phyloP scores from a whole-genome alignment of 495 filamentous ascomycete species.

The Tetracladium setigerum region DNA sequence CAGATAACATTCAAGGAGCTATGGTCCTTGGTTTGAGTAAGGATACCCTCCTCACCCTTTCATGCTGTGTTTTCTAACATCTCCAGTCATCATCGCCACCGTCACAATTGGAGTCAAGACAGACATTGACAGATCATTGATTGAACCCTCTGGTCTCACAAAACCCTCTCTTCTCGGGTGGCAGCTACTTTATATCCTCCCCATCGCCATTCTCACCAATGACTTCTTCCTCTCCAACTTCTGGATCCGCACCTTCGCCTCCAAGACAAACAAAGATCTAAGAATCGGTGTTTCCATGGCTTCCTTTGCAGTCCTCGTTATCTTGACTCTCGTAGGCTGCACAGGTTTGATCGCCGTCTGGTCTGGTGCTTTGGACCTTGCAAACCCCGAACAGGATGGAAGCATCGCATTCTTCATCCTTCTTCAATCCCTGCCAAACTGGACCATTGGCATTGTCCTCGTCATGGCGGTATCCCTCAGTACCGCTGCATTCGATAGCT shows the following conservation, averaged over 20 bases:
- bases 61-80: not conserved
- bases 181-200: conserved; percentile 71
- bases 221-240: conserved; percentile 72
- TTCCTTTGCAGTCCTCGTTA: conserved; percentile 48
- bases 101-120: conserved; percentile 66
- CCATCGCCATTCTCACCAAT: conserved; percentile 67
- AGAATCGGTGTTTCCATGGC: conserved; percentile 61
- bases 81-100: conserved; percentile 52
- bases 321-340: conserved; percentile 58
- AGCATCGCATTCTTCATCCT: conserved; percentile 66
- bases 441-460: conserved; percentile 69
- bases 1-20: conserved; percentile 67
- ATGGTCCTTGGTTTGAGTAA: conserved; percentile 56
- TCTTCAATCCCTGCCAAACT: conserved; percentile 58
- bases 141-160: conserved; percentile 53
- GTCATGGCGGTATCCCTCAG: conserved; percentile 67
- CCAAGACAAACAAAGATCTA: conserved; percentile 69
- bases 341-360: conserved; percentile 67
- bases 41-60: not conserved
- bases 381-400: conserved; percentile 46
- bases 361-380: conserved; percentile 55
- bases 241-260: conserved; percentile 77
- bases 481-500: conserved; percentile 65
- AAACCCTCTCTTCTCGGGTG: conserved; percentile 59
- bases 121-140: conserved; percentile 55